These are phyloP conservation scores for Solanum arcanum DNA, from an alignment of 257 asterid genomes.

Conservation along the genomic window DNA sequence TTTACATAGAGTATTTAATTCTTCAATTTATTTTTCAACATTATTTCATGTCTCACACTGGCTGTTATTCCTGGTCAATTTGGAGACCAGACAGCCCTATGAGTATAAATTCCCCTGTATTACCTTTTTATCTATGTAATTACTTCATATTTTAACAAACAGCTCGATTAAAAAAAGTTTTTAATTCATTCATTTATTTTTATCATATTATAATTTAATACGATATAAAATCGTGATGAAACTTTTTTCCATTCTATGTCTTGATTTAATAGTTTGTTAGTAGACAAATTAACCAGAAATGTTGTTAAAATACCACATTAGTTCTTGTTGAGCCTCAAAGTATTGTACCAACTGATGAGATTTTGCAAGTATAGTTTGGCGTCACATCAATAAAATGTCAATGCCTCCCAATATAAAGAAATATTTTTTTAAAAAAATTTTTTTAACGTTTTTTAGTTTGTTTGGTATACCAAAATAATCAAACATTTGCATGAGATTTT, in stretches of 20 bases:
- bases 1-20: neutral
- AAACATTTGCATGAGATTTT: neutral
- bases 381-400: neutral
- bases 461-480: neutral
- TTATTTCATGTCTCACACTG: neutral
- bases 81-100: neutral
- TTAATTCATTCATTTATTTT: neutral
- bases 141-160: neutral
- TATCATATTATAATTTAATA: neutral
- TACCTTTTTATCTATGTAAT: neutral
- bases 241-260: neutral
- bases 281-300: neutral
- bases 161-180: too few relatives aligned
- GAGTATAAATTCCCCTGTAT: neutral
- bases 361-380: neutral
- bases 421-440: neutral
- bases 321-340: neutral
- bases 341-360: neutral
- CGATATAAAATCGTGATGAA: neutral
- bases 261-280: neutral
- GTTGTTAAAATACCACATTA: neutral
- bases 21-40: neutral
- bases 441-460: neutral
- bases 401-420: neutral
- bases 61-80: neutral